These are phyloP conservation scores for Theobroma grandiflorum DNA, from an alignment of 441 rosid species.

Conservation along the genomic window DNA sequence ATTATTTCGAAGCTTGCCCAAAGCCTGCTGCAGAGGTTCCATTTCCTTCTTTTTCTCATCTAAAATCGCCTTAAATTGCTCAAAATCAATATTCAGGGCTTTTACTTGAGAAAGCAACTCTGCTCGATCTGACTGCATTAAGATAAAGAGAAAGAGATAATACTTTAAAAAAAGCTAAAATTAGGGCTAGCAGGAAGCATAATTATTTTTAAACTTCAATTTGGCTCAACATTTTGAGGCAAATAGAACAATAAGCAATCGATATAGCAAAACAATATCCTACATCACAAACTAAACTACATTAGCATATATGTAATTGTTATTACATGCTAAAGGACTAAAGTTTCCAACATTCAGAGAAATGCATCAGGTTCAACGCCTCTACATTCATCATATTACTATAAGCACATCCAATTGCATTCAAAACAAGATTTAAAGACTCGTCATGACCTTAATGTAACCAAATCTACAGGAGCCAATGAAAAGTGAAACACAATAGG, in stretches of 20 bases:
- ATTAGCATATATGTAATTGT: not conserved
- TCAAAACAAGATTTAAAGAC: not conserved
- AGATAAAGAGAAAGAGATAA: constrained; percentile 20
- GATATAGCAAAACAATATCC: not conserved
- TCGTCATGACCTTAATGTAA: not conserved
- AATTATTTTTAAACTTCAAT: not conserved
- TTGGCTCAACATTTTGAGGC: not conserved
- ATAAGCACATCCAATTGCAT: not conserved
- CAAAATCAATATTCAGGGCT: constrained; percentile 65
- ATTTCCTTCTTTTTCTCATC: constrained; percentile 82
- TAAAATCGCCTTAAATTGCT: constrained; percentile 57
- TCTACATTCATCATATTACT: constrained; percentile 2
- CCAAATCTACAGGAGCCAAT: not conserved
- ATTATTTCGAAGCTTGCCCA: constrained; percentile 78
- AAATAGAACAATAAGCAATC: not conserved
- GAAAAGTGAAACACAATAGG: not conserved
- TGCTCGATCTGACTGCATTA: constrained; percentile 58
- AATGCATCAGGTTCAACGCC: constrained; percentile 7
- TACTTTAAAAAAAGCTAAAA: not conserved
- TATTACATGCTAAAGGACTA: not conserved
- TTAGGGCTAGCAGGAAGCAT: not conserved
- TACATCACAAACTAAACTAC: not conserved
- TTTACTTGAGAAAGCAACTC: constrained; percentile 61
- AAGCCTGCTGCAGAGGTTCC: constrained; percentile 89
- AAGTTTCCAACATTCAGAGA: not conserved